Base-by-base conservation (phyloP, 208 protist species). In the Naegleria lovaniensis region DNA sequence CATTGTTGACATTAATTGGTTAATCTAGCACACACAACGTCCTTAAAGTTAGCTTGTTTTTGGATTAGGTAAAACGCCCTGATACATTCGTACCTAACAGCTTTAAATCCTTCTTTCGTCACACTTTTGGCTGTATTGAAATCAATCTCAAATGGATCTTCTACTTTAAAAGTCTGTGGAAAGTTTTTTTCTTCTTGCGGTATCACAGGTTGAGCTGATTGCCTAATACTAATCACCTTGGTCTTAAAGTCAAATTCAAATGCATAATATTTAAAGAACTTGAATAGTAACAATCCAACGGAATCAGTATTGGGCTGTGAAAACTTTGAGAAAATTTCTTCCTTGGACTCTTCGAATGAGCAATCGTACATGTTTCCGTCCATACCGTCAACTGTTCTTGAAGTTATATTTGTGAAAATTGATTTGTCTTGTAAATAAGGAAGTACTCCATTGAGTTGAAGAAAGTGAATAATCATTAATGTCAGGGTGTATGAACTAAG, bases 251-350 rank as follows among this genome's bases (percentile, higher is more conserved):
- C n/a, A 40, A 67, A 89, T 40, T 39, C 16, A 67, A 39, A 89
- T 59, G 85, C 85, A 89, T 75, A 89, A 29, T 89, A 89, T 29
- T 67, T 89, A 29, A 89, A 89, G 85, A 89, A 89, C 38, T 40
- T 25, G 22, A 67, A 19, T 5, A 89, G 22, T 29, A 89, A 40
- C 6, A 16, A 22, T 39, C 85, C 48, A 38, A 39, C 7, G 6
- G 22, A 29, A 11, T 75, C 48, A 38, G 40, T 88, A 48, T n/a
- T 36, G 16, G 4, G 4, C 25, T 88, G 11, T 22, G 25, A 4
- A 19, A 67, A 33, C 11, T 15, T 51, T 0, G 41, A 6, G 25
- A 38, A 6, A 67, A 51, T 38, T 55, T 40, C 15, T 6, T 59
- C 29, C 13, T 36, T 25, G 5, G 16, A 36, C 9, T 29, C 16